Evolutionary conservation across 2,329 filamentous ascomycete genomes (phyloP), one percentile per base, ranked within the genome.

Genomic region (Gnomoniopsis smithogilvyi): DNA sequence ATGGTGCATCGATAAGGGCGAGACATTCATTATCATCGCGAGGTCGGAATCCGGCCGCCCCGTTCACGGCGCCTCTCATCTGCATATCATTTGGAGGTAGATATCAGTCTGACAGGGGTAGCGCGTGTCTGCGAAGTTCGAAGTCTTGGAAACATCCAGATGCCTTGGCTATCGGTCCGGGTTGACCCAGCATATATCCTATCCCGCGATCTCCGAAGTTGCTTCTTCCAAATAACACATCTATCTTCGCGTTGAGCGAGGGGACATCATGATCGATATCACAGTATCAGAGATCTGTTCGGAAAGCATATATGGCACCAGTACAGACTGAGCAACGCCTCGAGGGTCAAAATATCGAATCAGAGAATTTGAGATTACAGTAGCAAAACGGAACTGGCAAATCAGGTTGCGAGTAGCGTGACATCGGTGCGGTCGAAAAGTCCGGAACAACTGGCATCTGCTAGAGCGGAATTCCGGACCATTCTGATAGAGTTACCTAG

Each of bases 1-100:
- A 49, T 51, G 47, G 54, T 34, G 22, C 34, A 43, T 43, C 49
- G 54, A 56, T 56, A 56, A 56, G 30, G 19, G 47, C 21, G 19
- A 17, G 24, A 17, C 54, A n/a, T 17, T 51, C 17, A 33, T n/a
- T n/a, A n/a, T 34, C 54, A 56, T 50, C 54, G 14, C 46, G 54
- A 50, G 7, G 12, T 24, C 46, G 54, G 33, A 22, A 36, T 46
- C 46, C 47, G 33, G 24, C 17, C 47, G 38, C 54, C 48, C 34
- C 34, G 36, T 21, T 3, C 11, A 50, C 22, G 36, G 47, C 22
- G 49, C 30, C 34, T 15, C 36, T 8, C 26, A 45, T 34, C 54
- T 34, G 22, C 33, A 21, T 30, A 36, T 34, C 34, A 49, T 46
- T 45, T 54, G 41, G 46, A 51, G 47, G 43, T 43, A 43, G 38